Conservation (phyloP, 345 rosid genomes). For the Sonneratia alba region DNA sequence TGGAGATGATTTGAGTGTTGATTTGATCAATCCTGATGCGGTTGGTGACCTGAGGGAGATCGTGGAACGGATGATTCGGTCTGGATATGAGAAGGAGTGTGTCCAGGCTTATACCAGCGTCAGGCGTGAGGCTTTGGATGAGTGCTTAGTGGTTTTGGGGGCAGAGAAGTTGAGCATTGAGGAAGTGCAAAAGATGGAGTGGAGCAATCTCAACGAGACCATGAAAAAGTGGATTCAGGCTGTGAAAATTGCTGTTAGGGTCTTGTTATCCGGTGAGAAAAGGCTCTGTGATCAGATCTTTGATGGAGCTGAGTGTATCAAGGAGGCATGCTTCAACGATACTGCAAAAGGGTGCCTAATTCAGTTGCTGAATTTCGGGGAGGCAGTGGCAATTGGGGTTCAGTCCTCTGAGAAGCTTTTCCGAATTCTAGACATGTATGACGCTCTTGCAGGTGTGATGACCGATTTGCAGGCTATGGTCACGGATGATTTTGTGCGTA, state of each 20-base stretch:
- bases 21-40: slow-evolving; percentile 59
- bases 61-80: slow-evolving; percentile 76
- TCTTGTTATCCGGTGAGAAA: slow-evolving; percentile 68
- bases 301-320: slow-evolving; percentile 35
- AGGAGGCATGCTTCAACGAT: slow-evolving; percentile 76
- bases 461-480: slow-evolving; percentile 50
- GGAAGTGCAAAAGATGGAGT: slow-evolving; percentile 85
- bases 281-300: slow-evolving; percentile 77
- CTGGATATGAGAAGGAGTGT: slow-evolving; percentile 93
- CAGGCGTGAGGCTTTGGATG: slow-evolving; percentile 78
- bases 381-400: slow-evolving; percentile 73
- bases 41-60: slow-evolving; percentile 61
- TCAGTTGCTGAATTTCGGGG: slow-evolving; percentile 85
- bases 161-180: slow-evolving; percentile 90
- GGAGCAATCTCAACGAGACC: slow-evolving; percentile 86
- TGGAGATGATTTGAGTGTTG: slow-evolving; percentile 65
- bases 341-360: slow-evolving; percentile 68
- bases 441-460: slow-evolving; percentile 52
- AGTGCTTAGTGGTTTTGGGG: slow-evolving; percentile 66
- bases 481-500: slow-evolving; percentile 41
- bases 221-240: slow-evolving; percentile 97
- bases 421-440: slow-evolving; percentile 93
- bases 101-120: slow-evolving; percentile 73
- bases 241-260: slow-evolving; percentile 57
- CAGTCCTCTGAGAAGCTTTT: slow-evolving; percentile 88